phyloP scores from a whole-genome alignment of 2,329 filamentous ascomycete genomes.

The Ophiocordyceps sinensis region DNA sequence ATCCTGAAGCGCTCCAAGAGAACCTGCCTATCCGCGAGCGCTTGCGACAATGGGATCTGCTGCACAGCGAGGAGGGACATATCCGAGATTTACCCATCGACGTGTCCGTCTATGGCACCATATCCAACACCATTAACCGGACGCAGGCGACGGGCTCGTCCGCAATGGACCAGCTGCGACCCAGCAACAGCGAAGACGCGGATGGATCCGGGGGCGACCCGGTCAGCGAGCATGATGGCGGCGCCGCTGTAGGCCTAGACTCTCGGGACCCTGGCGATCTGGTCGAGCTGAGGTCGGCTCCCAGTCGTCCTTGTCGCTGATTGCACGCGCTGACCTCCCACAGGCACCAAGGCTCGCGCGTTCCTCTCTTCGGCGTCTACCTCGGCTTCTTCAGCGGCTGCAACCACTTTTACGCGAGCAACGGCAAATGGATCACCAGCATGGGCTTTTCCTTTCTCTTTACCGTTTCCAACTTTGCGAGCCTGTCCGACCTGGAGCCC shows the following conservation, averaged over 20 bases:
- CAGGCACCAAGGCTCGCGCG: slow-evolving; percentile 21
- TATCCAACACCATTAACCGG: slow-evolving; percentile 17
- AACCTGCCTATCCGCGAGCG: slow-evolving; percentile 21
- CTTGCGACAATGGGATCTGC: slow-evolving; percentile 25
- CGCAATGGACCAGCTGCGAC: slow-evolving; percentile 16
- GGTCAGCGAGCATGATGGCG: slow-evolving; percentile 10
- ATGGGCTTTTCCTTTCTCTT: slow-evolving; percentile 31
- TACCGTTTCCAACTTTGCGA: slow-evolving; percentile 31
- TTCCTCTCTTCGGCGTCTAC: slow-evolving; percentile 36
- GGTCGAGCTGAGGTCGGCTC: slow-evolving; percentile 28
- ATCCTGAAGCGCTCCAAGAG: not conserved
- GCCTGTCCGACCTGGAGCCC: slow-evolving; percentile 24
- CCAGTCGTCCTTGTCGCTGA: not conserved
- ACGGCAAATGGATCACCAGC: slow-evolving; percentile 33
- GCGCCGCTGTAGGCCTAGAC: slow-evolving; percentile 11
- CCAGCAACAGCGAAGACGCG: slow-evolving; percentile 5
- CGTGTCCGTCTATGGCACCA: slow-evolving; percentile 9
- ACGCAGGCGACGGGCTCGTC: slow-evolving; percentile 19
- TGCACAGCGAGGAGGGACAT: slow-evolving; percentile 16
- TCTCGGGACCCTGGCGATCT: slow-evolving; percentile 30
- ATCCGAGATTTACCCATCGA: slow-evolving; percentile 11
- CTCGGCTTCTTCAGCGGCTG: slow-evolving; percentile 34
- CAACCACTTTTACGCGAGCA: slow-evolving; percentile 39
- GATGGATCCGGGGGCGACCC: not conserved
- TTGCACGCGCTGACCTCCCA: not conserved